These are phyloP conservation scores for Hyphopichia khmerensis DNA, from an alignment of 1,139 yeast genomes.

Conservation along the genomic window DNA sequence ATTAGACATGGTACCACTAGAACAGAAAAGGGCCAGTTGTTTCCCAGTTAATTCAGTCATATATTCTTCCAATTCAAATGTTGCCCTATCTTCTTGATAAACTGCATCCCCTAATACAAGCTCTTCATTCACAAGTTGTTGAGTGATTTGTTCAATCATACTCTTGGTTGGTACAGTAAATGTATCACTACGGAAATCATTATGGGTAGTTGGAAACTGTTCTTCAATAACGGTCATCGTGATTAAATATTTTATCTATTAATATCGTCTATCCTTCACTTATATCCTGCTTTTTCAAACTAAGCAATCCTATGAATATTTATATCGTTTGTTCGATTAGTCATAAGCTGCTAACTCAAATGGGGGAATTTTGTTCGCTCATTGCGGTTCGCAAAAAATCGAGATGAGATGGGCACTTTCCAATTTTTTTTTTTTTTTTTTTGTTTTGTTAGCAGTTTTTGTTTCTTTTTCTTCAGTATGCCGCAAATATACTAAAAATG, in stretches of 20 bases:
- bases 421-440: no score
- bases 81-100: conserved; percentile 77
- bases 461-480: no score
- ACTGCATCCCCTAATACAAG: conserved; percentile 74
- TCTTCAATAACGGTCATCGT: conserved; percentile 7
- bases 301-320: no score
- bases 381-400: no score
- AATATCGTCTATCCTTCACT: no score
- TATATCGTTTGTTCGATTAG: no score
- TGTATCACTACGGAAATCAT: conserved; percentile 82
- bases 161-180: conserved; percentile 85
- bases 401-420: no score
- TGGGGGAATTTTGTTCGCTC: no score
- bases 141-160: conserved; percentile 64
- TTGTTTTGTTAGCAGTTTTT: no score
- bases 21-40: conserved; percentile 81
- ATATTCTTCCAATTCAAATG: conserved; percentile 61
- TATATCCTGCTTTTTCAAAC: no score
- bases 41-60: conserved; percentile 76
- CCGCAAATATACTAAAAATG: neutral
- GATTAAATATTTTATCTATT: no score
- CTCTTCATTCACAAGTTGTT: conserved; percentile 41
- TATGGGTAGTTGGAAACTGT: conserved; percentile 32
- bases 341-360: no score
- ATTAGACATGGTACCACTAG: conserved; percentile 88